Base-by-base conservation (phyloP, 352 stramenopile species). In the Achlya hypogyna region DNA sequence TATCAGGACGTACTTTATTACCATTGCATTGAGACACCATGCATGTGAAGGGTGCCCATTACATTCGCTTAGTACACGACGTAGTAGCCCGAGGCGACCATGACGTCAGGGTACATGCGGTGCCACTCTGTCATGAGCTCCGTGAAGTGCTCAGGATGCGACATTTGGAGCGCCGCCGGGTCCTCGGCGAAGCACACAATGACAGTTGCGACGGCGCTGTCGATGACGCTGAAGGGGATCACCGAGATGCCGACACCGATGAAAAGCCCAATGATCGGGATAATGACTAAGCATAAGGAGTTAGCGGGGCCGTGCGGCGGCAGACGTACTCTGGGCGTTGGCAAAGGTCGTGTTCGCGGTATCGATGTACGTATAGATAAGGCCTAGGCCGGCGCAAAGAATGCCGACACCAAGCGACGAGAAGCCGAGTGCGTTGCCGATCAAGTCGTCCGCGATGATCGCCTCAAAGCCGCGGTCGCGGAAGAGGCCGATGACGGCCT, bases 111-210 rank as follows among this genome's bases (percentile, higher is more conserved):
- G 70, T 93, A 93, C 47, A 93, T 65, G 72, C 90, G 91, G 78
- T 94, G 87, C 87, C 87, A 95, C 54, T 93, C 87, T 43, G 81
- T 75, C 64, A 94, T 84, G 25, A 95, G 75, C 32, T 83, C 81
- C 20, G 87, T 74, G 77, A 93, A 95, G 54, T 93, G 60, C 4
- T 94, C 84, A 4, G 82, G 82, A 72, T 95, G 87, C 53, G 84
- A 87, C 20, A 73, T 71, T 65, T 87, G 77, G 65, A 95, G 89
- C n/a, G 87, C 83, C 5, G 74, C 79, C 0, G 87, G 87, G 62
- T 95, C 85, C 80, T 98, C 90, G 1, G 94, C 94, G 72, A 98
- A 99, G 78, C 93, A 98, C 14, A 99, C 95, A 71, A 98, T 98
- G 40, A 98, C 92, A 2, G 95, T 98, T 45, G 96, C 93, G 20